Conservation (phyloP, 2,329 filamentous ascomycete species). For the Cercospora zeae-maydis region DNA sequence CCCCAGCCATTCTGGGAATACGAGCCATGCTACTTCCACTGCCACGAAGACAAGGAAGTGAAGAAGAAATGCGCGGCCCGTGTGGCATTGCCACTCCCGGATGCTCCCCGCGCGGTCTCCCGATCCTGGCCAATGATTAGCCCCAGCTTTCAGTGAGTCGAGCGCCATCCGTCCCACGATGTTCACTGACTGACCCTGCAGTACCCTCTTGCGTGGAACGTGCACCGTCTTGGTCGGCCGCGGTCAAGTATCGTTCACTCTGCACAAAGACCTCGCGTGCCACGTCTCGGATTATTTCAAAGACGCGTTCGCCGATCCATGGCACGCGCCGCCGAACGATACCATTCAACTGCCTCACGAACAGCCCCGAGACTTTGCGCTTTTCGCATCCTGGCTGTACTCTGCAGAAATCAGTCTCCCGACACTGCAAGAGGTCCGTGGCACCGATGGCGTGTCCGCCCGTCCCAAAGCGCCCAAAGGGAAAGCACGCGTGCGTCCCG, state of each 20-base stretch:
- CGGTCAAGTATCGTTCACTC: slow-evolving; percentile 8
- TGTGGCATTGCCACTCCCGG: neutral
- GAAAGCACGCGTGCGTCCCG: neutral
- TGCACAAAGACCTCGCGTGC: slow-evolving; percentile 11
- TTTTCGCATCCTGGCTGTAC: slow-evolving; percentile 7
- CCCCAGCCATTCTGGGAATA: slow-evolving; percentile 2
- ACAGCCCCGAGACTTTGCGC: slow-evolving; percentile 8
- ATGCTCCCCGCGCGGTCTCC: neutral
- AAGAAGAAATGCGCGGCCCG: neutral
- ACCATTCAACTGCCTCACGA: neutral
- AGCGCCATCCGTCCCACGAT: neutral
- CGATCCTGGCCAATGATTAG: neutral
- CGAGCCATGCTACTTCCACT: slow-evolving; percentile 9
- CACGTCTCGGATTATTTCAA: slow-evolving; percentile 1
- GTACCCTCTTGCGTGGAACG: neutral
- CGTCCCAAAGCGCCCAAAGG: neutral
- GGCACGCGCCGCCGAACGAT: slow-evolving; percentile 6
- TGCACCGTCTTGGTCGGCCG: slow-evolving; percentile 3
- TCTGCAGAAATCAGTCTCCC: slow-evolving; percentile 1
- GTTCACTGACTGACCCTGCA: neutral
- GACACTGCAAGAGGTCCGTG: neutral
- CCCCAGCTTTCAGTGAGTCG: neutral
- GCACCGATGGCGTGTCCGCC: neutral
- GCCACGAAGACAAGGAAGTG: slow-evolving; percentile 2
- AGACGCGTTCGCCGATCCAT: slow-evolving; percentile 1